These are phyloP conservation scores for Aspergillus indologenus DNA, from an alignment of 495 filamentous ascomycete genomes.

Conservation along the genomic window DNA sequence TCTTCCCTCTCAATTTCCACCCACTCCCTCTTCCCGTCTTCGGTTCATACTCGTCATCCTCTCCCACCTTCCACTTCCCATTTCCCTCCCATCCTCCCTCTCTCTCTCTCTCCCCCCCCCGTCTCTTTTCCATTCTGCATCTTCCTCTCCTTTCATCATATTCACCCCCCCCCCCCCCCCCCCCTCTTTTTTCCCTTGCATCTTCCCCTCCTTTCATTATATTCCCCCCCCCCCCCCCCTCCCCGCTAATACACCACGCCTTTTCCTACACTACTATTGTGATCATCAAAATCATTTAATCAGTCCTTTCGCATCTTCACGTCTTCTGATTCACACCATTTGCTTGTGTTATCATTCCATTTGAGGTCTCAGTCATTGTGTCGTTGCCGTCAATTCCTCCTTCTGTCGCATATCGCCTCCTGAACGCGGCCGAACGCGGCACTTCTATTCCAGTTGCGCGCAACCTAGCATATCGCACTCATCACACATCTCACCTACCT, in stretches of 20 bases:
- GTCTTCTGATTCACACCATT: constrained; percentile 4
- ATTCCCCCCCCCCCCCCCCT: constrained; percentile 19
- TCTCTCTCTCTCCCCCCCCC: constrained; percentile 14
- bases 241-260: constrained; percentile 17
- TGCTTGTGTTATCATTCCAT: constrained; percentile 7
- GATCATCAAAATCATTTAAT: constrained; percentile 12
- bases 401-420: constrained; percentile 20
- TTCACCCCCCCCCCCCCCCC: constrained; percentile 20
- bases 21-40: constrained; percentile 32
- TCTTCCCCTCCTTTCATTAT: constrained; percentile 20
- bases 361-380: constrained; percentile 8
- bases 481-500: background rate
- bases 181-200: constrained; percentile 23
- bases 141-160: constrained; percentile 20
- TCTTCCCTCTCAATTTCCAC: constrained; percentile 9
- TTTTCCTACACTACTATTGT: constrained; percentile 16
- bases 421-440: constrained; percentile 15
- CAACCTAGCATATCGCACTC: background rate
- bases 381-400: constrained; percentile 20
- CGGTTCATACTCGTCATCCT: constrained; percentile 19
- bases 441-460: background rate
- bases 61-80: constrained; percentile 16
- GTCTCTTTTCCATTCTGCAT: constrained; percentile 22
- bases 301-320: constrained; percentile 14
- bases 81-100: constrained; percentile 18